phyloP scores from a whole-genome alignment of 179 eudicot species.

The Silene coronaria region DNA sequence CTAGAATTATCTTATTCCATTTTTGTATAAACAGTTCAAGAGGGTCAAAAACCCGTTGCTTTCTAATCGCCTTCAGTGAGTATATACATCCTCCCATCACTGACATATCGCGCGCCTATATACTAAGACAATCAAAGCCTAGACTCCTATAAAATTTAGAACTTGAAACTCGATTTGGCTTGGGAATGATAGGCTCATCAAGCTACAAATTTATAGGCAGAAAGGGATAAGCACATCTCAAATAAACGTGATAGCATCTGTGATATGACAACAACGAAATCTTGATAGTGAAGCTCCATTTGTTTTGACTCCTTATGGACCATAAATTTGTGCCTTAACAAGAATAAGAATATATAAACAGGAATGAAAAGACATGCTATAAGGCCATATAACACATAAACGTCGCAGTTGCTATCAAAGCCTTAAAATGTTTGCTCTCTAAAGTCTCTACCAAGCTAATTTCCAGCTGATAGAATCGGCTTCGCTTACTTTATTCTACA shows the following conservation, averaged over 20 bases:
- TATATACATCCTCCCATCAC: neutral
- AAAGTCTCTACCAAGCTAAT: neutral
- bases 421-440: neutral
- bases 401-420: neutral
- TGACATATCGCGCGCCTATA: neutral
- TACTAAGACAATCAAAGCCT: no score
- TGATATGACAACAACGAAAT: neutral
- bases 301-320: neutral
- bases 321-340: neutral
- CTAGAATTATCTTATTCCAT: slow-evolving; percentile 10
- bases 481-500: neutral
- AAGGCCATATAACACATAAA: neutral
- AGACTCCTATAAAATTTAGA: no score
- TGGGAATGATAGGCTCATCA: neutral
- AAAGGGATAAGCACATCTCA: neutral
- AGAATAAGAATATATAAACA: neutral
- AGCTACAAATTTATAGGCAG: slow-evolving; percentile 7
- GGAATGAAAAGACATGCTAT: neutral
- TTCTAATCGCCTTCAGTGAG: neutral
- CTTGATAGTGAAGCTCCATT: neutral
- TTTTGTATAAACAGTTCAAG: neutral
- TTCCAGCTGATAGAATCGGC: neutral
- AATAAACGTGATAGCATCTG: neutral
- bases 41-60: slow-evolving; percentile 3
- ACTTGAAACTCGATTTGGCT: neutral